These are phyloP conservation scores for Skeletonema tropicum DNA, from an alignment of 108 stramenopile species.

Conservation along the genomic window DNA sequence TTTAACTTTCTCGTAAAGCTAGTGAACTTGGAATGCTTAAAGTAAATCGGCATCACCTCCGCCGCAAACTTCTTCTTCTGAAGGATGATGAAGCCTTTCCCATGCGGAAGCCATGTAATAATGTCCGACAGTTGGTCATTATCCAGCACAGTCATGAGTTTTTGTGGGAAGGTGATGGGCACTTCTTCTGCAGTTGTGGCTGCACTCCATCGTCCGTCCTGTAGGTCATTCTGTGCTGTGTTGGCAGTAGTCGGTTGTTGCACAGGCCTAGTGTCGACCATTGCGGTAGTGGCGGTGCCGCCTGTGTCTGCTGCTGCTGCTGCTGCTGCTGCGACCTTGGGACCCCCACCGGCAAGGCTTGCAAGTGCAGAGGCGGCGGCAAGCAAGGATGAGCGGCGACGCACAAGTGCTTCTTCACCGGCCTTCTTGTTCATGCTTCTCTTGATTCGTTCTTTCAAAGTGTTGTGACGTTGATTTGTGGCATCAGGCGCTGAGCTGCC, in stretches of 20 bases:
- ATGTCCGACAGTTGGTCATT: slow-evolving; percentile 55
- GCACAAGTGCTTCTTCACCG: not conserved
- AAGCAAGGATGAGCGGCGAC: slow-evolving; percentile 21
- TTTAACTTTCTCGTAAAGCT: slow-evolving; percentile 66
- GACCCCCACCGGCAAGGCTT: slow-evolving; percentile 11
- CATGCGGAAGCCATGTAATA: slow-evolving; percentile 69
- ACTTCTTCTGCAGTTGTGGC: not conserved
- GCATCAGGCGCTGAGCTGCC: not conserved
- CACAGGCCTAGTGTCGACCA: not conserved
- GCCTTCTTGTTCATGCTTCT: not conserved
- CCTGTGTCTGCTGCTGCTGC: not conserved
- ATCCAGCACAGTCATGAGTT: slow-evolving; percentile 63
- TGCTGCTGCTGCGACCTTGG: not conserved
- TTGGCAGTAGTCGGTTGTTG: not conserved
- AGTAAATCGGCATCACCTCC: slow-evolving; percentile 61
- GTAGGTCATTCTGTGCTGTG: not conserved
- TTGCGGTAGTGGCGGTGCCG: not conserved
- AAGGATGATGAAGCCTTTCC: slow-evolving; percentile 62
- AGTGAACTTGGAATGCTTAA: slow-evolving; percentile 58
- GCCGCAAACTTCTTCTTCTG: slow-evolving; percentile 62
- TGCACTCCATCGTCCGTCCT: not conserved
- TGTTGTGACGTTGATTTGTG: not conserved
- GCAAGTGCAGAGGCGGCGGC: slow-evolving; percentile 45
- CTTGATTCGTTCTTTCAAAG: slow-evolving; percentile 19
- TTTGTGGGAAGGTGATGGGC: slow-evolving; percentile 26